Evolutionary conservation across 805 yeast species (phyloP), one percentile per base, ranked within the genome.

Genomic region (Candida montana): DNA sequence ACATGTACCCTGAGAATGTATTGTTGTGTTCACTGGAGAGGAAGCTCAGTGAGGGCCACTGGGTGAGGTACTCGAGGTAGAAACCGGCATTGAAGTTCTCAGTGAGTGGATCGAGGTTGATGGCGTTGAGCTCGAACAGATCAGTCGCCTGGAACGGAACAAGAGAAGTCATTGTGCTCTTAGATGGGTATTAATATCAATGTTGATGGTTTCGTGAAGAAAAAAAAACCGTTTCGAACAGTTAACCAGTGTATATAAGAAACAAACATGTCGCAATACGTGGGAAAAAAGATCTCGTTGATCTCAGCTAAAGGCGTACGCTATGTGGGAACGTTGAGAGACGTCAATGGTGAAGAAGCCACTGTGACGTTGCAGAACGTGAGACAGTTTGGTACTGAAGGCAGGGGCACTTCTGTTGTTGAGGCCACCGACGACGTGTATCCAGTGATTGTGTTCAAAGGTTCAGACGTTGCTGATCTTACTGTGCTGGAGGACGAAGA

Each of bases 21-120:
- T 62, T 61, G 0, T 68, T 62, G 12, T 67, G 55, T 48, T 75
- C 81, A 2, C 65, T 66, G 10, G 90, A 77, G 58, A 88, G 83
- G 74, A 89, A 91, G 62, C 89, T 83, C 35, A 93, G 66, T 27
- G 88, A 73, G 7, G 99, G 98, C 96, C 97, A 90, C 39, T 76
- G 71, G 8, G 79, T 72, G 41, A 93, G 67, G 55, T 93, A 93
- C 51, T 87, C 87, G 15, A 85, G 72, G 58, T 93, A 93, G 59
- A 89, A 93, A 36, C 79, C 81, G 7, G 85, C 61, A 34, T 89
- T 82, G 66, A 86, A 93, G 65, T 91, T 93, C 55, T 93, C 99
- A 0, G 99, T 93, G 40, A 93, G 71, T 1, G 84, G 83, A 54
- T 93, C 99, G 17, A 93, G 63, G 58, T 93, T 93, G 36, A 90